phyloP scores from a whole-genome alignment of 306 rosid species.

The Castanea sativa region DNA sequence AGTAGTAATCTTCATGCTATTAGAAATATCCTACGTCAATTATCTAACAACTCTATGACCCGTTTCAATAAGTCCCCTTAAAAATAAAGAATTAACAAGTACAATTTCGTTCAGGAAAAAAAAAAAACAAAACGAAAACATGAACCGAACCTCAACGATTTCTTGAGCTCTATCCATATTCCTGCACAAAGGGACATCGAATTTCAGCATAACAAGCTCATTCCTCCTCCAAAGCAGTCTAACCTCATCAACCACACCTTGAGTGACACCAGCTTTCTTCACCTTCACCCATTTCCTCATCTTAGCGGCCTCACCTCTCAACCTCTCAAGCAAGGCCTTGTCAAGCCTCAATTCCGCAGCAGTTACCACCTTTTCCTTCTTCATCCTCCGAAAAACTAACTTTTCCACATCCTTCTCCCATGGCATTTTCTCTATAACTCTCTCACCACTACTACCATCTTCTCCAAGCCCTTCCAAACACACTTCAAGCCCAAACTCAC shows the following conservation, averaged over 20 bases:
- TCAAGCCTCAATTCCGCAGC: constrained; percentile 65
- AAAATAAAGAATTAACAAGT: background rate
- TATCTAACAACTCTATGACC: background rate
- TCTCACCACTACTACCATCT: background rate
- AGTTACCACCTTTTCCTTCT: constrained; percentile 41
- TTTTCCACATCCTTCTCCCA: constrained; percentile 68
- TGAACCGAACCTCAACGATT: constrained; percentile 68
- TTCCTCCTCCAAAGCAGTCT: constrained; percentile 51
- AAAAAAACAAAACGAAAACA: background rate
- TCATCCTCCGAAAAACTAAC: constrained; percentile 36
- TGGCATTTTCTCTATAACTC: constrained; percentile 50
- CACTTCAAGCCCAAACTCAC: constrained; percentile 35
- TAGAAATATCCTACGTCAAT: background rate
- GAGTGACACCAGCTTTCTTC: constrained; percentile 82
- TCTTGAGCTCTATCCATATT: constrained; percentile 91
- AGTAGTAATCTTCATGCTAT: background rate
- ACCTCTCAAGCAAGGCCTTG: constrained; percentile 52
- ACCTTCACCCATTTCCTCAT: constrained; percentile 81
- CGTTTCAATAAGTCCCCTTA: too few species aligned
- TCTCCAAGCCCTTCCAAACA: constrained; percentile 37
- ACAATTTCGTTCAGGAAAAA: background rate
- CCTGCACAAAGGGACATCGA: constrained; percentile 67
- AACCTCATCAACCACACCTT: constrained; percentile 59
- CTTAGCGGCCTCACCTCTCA: constrained; percentile 61
- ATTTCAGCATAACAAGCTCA: constrained; percentile 83